These are phyloP conservation scores for Eudorina sp. DNA, from an alignment of 139 green algal genomes.

Conservation along the genomic window DNA sequence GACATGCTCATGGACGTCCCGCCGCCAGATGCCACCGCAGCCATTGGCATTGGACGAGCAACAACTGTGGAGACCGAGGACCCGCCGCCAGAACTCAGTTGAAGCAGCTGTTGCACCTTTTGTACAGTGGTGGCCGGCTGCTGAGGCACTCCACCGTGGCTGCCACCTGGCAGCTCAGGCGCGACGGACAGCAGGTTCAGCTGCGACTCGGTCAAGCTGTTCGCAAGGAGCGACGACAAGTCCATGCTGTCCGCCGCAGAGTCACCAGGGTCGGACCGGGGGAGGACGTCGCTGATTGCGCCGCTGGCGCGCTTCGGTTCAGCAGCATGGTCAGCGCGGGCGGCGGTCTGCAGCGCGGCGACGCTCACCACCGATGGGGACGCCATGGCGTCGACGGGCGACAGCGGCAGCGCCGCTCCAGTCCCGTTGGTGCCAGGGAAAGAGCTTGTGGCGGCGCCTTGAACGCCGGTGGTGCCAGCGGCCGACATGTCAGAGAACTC, in stretches of 20 bases:
- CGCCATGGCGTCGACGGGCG: background rate
- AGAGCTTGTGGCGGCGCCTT: background rate
- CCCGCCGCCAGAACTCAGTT: background rate
- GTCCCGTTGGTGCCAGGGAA: background rate
- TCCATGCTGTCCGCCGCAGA: background rate
- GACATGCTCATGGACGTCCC: background rate
- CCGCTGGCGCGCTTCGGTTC: background rate
- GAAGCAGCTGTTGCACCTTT: background rate
- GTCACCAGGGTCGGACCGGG: background rate
- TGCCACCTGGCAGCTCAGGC: constrained; percentile 43
- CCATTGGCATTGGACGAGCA: background rate
- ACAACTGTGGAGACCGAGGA: background rate
- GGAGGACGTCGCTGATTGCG: background rate
- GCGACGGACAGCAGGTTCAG: constrained; percentile 17
- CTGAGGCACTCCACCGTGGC: no score
- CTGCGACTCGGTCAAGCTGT: constrained; percentile 15
- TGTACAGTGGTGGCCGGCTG: background rate
- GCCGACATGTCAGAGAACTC: background rate
- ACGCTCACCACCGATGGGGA: background rate
- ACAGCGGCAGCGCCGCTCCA: background rate
- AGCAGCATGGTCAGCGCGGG: background rate
- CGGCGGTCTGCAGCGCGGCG: background rate
- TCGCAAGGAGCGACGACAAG: background rate
- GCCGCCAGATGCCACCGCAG: background rate
- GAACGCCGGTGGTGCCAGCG: background rate